phyloP scores from a whole-genome alignment of 352 stramenopile genomes.

The Phytophthora tubulina region DNA sequence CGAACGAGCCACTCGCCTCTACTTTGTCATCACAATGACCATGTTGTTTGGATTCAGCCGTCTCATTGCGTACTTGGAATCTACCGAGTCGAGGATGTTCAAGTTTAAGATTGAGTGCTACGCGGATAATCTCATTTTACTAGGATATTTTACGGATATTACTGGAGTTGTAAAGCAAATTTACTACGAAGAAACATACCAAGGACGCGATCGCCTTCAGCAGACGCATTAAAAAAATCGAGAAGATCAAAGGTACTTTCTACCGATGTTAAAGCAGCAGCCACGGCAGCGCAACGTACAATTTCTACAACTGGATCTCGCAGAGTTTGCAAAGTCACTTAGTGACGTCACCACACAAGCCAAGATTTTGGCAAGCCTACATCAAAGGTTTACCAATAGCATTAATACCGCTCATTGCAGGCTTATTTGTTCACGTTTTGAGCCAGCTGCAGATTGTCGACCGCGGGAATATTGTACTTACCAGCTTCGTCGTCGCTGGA shows the following conservation, averaged over 20 bases:
- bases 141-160: constrained; percentile 3
- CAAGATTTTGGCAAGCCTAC: constrained; percentile 14
- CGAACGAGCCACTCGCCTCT: neutral
- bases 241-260: neutral
- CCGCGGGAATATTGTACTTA: neutral
- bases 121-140: neutral
- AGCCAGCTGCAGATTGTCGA: constrained; percentile 17
- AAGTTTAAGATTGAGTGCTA: constrained; percentile 14
- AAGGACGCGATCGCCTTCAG: constrained; percentile 9
- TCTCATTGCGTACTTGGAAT: neutral
- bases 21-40: neutral
- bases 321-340: no score
- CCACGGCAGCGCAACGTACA: no score
- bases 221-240: neutral
- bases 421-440: constrained; percentile 22
- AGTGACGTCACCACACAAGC: neutral
- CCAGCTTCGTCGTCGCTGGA: neutral
- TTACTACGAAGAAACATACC: constrained; percentile 19
- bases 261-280: neutral
- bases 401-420: constrained; percentile 7
- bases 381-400: neutral
- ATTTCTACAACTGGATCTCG: no score
- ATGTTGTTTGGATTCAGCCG: constrained; percentile 5
- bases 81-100: neutral
- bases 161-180: constrained; percentile 8